A percentile compares a stretch with the other conserved stretches of the same genome.
Conservation (phyloP, 2,329 filamentous ascomycete species). For the Tothia fuscella region DNA sequence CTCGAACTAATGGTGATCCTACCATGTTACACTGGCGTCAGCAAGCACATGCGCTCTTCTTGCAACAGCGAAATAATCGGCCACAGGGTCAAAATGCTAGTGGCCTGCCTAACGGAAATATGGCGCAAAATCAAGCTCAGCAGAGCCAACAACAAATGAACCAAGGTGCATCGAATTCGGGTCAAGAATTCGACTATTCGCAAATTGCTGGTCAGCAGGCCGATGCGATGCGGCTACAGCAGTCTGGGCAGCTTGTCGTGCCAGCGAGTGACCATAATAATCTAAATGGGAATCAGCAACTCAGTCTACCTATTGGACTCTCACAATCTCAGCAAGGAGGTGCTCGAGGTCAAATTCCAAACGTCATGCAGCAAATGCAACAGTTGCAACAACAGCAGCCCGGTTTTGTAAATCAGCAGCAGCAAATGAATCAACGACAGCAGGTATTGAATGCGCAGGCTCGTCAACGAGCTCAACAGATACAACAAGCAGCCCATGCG, state of each 20-base stretch:
- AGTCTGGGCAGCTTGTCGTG: constrained; percentile 51
- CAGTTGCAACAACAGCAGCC: constrained; percentile 27
- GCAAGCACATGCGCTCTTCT: neutral
- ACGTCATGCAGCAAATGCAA: constrained; percentile 12
- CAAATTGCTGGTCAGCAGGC: constrained; percentile 49
- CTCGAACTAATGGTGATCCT: constrained; percentile 1
- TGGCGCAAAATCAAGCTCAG: constrained; percentile 23
- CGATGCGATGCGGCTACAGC: constrained; percentile 48
- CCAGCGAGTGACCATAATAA: constrained; percentile 48
- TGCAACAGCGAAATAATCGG: neutral
- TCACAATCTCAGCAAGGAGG: constrained; percentile 26
- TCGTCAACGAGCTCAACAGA: constrained; percentile 4
- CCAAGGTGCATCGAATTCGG: constrained; percentile 27
- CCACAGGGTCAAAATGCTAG: neutral
- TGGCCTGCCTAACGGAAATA: constrained; percentile 13
- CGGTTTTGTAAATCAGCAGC: constrained; percentile 19
- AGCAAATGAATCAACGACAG: constrained; percentile 5
- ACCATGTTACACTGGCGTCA: neutral
- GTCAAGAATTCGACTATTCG: constrained; percentile 35
- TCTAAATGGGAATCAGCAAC: constrained; percentile 26
- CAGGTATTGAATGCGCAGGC: neutral
- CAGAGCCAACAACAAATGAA: constrained; percentile 23
- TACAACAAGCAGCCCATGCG: neutral
- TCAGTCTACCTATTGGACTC: constrained; percentile 17
- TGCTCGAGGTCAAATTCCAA: constrained; percentile 23